Conservation (phyloP, 2,329 filamentous ascomycete genomes). For the Grosmannia serpens region DNA sequence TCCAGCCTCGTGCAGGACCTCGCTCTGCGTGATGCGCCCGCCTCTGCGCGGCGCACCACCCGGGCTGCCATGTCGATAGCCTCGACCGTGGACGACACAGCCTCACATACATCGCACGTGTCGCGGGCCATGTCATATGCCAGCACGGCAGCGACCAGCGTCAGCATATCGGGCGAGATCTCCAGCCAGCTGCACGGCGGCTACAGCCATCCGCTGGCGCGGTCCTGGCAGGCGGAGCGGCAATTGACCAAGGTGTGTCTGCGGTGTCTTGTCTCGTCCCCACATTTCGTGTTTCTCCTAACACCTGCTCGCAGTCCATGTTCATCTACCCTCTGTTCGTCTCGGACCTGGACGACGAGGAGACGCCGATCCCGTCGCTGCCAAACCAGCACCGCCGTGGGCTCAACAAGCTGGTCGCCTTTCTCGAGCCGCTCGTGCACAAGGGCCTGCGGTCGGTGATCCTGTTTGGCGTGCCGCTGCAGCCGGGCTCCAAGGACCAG, state of each 20-base stretch:
- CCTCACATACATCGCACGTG: slow-evolving; percentile 48
- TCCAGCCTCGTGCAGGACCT: slow-evolving; percentile 56
- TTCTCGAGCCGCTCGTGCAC: slow-evolving; percentile 73
- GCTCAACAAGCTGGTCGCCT: slow-evolving; percentile 72
- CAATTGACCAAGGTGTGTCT: slow-evolving; percentile 67
- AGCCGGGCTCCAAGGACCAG: slow-evolving; percentile 72
- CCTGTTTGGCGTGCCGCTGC: slow-evolving; percentile 85
- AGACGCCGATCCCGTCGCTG: slow-evolving; percentile 78
- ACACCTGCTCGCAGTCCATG: slow-evolving; percentile 60
- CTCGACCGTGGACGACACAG: slow-evolving; percentile 47
- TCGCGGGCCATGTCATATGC: slow-evolving; percentile 55
- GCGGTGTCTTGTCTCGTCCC: not conserved
- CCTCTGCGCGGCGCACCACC: slow-evolving; percentile 33
- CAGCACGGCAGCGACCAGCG: slow-evolving; percentile 55
- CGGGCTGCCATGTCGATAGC: slow-evolving; percentile 31
- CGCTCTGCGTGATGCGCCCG: slow-evolving; percentile 42
- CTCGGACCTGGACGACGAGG: slow-evolving; percentile 87
- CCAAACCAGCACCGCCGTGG: slow-evolving; percentile 85
- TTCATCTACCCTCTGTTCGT: slow-evolving; percentile 97
- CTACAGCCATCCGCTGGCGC: slow-evolving; percentile 68
- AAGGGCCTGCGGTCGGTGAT: slow-evolving; percentile 92
- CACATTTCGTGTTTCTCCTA: not conserved
- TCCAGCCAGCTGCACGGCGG: slow-evolving; percentile 75
- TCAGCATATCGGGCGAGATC: slow-evolving; percentile 63
- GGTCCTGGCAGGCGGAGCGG: slow-evolving; percentile 73